These are phyloP conservation scores for Cytospora leucostoma DNA, from an alignment of 2,329 filamentous ascomycete species.

Conservation along the genomic window DNA sequence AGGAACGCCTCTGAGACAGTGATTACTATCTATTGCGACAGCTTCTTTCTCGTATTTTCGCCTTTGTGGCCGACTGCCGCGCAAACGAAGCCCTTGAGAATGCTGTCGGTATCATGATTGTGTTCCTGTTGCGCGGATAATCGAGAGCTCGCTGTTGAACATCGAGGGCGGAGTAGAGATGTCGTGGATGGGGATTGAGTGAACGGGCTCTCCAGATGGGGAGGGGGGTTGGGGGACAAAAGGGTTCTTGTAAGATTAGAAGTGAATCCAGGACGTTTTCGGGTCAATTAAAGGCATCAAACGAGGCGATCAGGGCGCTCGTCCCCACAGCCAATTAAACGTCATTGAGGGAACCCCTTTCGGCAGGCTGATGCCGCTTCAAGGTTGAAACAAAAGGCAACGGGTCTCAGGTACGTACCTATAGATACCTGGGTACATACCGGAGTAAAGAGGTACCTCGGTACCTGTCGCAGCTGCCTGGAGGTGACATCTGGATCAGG, in stretches of 20 bases:
- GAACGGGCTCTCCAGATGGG: too few species aligned
- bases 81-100: constrained; percentile 25
- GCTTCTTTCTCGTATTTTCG: constrained; percentile 13
- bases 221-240: not conserved
- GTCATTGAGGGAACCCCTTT: constrained; percentile 16
- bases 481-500: too few species aligned
- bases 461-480: too few species aligned
- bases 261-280: not conserved
- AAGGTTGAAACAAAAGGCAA: too few species aligned
- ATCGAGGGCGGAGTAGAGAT: constrained; percentile 22
- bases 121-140: constrained; percentile 16
- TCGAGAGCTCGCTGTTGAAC: constrained; percentile 14
- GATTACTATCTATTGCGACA: constrained; percentile 24
- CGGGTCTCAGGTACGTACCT: too few species aligned
- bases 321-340: constrained; percentile 28
- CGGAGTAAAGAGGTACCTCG: too few species aligned
- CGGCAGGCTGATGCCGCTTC: not conserved
- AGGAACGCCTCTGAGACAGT: not conserved
- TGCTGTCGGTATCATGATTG: constrained; percentile 28
- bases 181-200: not conserved
- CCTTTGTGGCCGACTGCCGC: constrained; percentile 26
- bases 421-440: too few species aligned
- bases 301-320: constrained; percentile 15
- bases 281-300: not conserved
- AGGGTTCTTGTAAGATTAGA: not conserved